phyloP scores from a whole-genome alignment of 2,329 filamentous ascomycete genomes.

The Penicillium sp. region DNA sequence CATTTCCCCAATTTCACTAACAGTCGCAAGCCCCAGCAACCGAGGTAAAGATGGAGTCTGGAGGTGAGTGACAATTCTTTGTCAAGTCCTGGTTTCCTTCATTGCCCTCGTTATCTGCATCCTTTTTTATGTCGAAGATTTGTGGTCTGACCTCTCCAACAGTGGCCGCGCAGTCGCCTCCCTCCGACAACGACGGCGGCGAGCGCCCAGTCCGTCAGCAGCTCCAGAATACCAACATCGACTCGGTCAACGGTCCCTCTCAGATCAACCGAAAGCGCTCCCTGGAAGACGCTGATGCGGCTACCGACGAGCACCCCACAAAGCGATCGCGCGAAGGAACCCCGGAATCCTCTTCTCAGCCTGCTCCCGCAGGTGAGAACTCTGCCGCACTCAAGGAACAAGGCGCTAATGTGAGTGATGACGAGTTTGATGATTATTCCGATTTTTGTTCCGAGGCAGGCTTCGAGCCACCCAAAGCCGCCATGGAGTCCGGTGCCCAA shows the following conservation, averaged over 20 bases:
- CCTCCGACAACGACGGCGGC: conserved; percentile 44
- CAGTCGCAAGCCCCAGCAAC: conserved; percentile 1
- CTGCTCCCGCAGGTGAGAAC: conserved; percentile 6
- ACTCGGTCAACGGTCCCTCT: conserved; percentile 21
- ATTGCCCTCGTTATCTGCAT: background rate
- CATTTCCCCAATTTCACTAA: background rate
- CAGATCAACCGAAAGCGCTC: conserved; percentile 37
- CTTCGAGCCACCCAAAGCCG: background rate
- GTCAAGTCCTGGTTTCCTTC: background rate
- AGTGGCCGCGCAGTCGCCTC: conserved; percentile 29
- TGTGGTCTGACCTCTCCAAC: conserved; percentile 11
- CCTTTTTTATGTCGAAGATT: background rate
- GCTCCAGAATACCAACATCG: conserved; percentile 63
- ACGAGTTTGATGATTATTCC: background rate
- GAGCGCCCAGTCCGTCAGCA: conserved; percentile 63
- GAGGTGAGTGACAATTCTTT: background rate
- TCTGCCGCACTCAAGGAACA: conserved; percentile 4
- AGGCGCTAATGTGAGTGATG: conserved; percentile 1
- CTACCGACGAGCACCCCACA: conserved; percentile 33
- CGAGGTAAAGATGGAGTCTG: conserved; percentile 3
- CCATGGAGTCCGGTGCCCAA: background rate
- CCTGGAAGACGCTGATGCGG: conserved; percentile 28
- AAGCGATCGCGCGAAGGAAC: conserved; percentile 48
- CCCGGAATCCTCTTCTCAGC: conserved; percentile 17
- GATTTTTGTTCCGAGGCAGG: background rate